Conservation (phyloP, 2,329 filamentous ascomycete genomes). For the Rhexocercosporidium sp. region DNA sequence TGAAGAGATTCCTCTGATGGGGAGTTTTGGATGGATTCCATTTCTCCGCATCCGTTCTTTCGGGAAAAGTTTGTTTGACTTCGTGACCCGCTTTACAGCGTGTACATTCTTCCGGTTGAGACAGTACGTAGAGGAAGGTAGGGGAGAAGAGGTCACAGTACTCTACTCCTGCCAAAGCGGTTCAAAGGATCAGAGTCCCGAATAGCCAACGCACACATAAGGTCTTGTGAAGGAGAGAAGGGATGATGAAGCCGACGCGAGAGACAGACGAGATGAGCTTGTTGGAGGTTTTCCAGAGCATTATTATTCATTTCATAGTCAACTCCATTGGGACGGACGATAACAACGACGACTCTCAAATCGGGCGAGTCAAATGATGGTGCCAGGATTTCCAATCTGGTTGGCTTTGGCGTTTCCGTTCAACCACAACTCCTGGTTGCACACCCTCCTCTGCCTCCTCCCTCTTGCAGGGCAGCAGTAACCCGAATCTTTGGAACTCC, state of each 20-base stretch:
- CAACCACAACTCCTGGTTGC: neutral
- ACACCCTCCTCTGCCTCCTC: too few relatives aligned
- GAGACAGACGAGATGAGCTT: conserved; percentile 7
- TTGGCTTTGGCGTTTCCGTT: conserved; percentile 10
- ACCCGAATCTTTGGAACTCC: too few relatives aligned
- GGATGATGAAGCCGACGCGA: neutral
- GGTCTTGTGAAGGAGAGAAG: too few relatives aligned
- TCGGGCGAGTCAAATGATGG: conserved; percentile 3
- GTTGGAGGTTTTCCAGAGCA: neutral
- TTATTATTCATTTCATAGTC: neutral
- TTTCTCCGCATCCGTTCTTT: conserved; percentile 5
- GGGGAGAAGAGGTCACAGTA: neutral
- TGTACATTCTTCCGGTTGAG: conserved; percentile 5
- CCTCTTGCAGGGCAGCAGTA: too few relatives aligned
- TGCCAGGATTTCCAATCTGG: conserved; percentile 16
- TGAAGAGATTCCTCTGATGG: neutral
- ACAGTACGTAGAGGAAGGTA: neutral
- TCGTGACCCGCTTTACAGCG: neutral
- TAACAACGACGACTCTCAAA: neutral
- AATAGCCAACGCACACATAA: neutral
- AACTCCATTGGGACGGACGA: neutral
- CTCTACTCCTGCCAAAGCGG: neutral
- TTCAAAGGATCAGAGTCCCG: conserved; percentile 3
- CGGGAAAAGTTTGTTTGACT: conserved; percentile 8
- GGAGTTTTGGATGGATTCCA: neutral